Evolutionary conservation across 2,329 filamentous ascomycete species (phyloP).

Genomic region (Sordariomycetes sp.): DNA sequence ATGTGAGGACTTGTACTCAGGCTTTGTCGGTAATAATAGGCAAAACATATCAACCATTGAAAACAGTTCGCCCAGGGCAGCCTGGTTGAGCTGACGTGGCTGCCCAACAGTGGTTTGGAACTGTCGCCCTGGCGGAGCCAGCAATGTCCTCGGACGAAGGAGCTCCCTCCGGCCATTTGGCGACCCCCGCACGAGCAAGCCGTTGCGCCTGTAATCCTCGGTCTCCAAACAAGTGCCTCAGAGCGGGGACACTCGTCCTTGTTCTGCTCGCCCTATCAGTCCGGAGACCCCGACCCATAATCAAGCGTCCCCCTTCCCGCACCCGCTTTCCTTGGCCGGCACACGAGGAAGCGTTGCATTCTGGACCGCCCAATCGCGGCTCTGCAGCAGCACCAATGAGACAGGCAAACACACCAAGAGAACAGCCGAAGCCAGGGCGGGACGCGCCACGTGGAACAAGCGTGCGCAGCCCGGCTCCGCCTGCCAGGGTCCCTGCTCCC

Average conservation of each 20-base stretch:
- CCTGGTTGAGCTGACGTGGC: background rate
- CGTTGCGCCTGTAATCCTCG: no score
- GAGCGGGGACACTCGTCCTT: no score
- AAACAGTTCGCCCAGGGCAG: background rate
- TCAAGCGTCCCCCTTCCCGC: background rate
- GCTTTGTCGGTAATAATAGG: background rate
- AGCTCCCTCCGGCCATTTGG: no score
- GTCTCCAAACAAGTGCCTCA: no score
- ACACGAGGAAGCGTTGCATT: background rate
- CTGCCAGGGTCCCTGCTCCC: background rate
- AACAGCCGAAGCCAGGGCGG: background rate
- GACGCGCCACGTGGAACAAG: conserved; percentile 3
- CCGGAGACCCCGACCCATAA: background rate
- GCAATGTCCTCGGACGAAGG: no score
- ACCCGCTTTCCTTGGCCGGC: background rate
- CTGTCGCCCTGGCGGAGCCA: background rate
- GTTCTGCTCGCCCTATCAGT: no score
- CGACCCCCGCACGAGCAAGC: no score
- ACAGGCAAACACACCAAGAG: background rate
- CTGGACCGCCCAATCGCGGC: background rate
- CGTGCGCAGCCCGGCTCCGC: background rate
- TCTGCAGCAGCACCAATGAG: background rate
- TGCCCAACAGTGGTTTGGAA: background rate
- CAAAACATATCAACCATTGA: background rate
- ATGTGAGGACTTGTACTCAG: background rate